Percentiles rank a stretch among this genome's conserved stretches.
phyloP scores from a whole-genome alignment of 139 green algal genomes.

The Coelastrella sp. region DNA sequence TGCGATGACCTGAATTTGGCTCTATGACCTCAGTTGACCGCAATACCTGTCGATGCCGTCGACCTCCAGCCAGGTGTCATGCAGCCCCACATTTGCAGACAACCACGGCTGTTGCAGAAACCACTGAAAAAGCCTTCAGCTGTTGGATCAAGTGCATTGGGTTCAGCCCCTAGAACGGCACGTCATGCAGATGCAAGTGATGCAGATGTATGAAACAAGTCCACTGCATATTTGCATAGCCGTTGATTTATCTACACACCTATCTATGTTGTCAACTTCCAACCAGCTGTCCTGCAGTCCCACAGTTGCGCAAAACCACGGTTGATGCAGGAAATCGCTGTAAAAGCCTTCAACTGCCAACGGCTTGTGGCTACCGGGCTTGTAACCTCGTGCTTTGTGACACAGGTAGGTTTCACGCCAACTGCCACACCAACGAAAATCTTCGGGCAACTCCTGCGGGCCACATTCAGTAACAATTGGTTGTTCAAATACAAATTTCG shows the following conservation, averaged over 20 bases:
- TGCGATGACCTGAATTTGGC: too few species aligned
- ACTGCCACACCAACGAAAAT: slow-evolving; percentile 54
- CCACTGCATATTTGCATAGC: too few species aligned
- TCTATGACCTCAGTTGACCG: too few species aligned
- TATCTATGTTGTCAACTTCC: slow-evolving; percentile 84
- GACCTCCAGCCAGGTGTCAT: slow-evolving; percentile 80
- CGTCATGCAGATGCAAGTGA: too few species aligned
- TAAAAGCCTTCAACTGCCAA: slow-evolving; percentile 58
- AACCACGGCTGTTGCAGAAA: slow-evolving; percentile 93
- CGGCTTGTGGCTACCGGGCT: slow-evolving; percentile 15
- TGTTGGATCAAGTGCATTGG: too few species aligned
- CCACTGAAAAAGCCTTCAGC: slow-evolving; percentile 76
- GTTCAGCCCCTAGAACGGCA: too few species aligned
- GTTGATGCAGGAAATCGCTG: slow-evolving; percentile 92
- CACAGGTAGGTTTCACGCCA: slow-evolving; percentile 75
- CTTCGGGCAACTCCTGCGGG: neutral
- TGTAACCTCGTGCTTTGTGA: slow-evolving; percentile 12
- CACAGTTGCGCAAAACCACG: slow-evolving; percentile 85
- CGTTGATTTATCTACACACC: slow-evolving; percentile 54
- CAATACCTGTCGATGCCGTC: slow-evolving; percentile 88
- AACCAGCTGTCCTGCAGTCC: slow-evolving; percentile 83
- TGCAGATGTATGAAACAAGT: too few species aligned
- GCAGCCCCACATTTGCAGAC: slow-evolving; percentile 77
- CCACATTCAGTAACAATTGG: too few species aligned
- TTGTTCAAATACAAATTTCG: too few species aligned